Base-by-base conservation (phyloP, 2,329 filamentous ascomycete genomes). In the Dothideomycetes sp. region DNA sequence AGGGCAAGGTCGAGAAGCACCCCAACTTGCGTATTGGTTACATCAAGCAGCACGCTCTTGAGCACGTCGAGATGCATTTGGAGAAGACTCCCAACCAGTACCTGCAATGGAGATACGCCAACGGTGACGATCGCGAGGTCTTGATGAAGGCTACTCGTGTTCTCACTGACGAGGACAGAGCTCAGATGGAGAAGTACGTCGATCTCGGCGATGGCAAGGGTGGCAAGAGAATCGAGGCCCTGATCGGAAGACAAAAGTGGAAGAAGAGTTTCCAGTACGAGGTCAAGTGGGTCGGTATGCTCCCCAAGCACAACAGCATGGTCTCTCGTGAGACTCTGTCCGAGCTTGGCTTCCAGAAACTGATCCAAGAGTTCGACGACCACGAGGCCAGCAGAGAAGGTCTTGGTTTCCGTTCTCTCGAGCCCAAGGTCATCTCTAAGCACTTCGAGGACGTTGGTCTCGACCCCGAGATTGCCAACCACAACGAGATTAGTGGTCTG, bases 231-330 rank as follows among this genome's bases (percentile, higher is more conserved):
- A 70, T 98, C 37, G 91, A 98, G 61, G 71, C 83, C 12, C 72
- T 98, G 19, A 93, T 98, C 52, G 91, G 91, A 71, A 83, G 91
- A 52, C 88, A 95, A 60, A 98, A 98, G 70, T 95, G 77, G 70
- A 96, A 98, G 80, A 98, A 98, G 77, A 84, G 81, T 31, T 95
- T 94, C 76, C 88, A 95, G 71, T 96, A 96, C 58, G 89, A 96
- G 70, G 78, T 95, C 33, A 95, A 96, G 75, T 98, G 91, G 91
- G 68, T 81, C 46, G 74, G 77, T 48, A 76, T 86, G 63, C 72
- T 96, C 15, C 91, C 91, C 45, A 98, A 96, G 72, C 70, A 82
- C 73, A 98, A 98, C 74, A 79, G 77, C 44, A 83, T 87, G 69
- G 80, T 98, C 52, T 94, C 87, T 4, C 84, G 91, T 37, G 91